Evolutionary conservation across 2,329 filamentous ascomycete species (phyloP).

Genomic region (Sordariomycetes sp.): DNA sequence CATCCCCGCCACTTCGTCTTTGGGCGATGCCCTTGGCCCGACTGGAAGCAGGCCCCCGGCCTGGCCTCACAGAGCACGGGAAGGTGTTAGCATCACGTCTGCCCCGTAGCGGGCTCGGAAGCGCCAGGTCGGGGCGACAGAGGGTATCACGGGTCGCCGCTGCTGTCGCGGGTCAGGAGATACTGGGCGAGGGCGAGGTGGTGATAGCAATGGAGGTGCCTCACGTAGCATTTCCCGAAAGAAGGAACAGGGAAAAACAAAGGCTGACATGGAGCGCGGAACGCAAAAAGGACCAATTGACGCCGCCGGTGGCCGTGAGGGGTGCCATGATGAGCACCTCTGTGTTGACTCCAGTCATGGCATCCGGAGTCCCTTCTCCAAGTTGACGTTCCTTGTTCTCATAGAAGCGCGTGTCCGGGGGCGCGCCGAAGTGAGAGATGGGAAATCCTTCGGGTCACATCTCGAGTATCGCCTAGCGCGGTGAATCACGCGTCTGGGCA

Average conservation of each 20-base stretch:
- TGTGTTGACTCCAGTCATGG: conserved; percentile 6
- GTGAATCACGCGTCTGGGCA: no score
- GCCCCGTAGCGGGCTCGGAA: conserved; percentile 36
- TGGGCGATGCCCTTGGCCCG: conserved; percentile 8
- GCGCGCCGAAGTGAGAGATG: conserved; percentile 22
- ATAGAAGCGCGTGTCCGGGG: conserved; percentile 20
- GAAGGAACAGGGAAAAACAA: conserved; percentile 18
- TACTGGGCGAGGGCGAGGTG: conserved; percentile 28
- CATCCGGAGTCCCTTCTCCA: conserved; percentile 12
- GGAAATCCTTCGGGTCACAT: conserved; percentile 7
- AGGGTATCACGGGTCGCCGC: conserved; percentile 25
- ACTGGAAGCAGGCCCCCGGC: conserved; percentile 8
- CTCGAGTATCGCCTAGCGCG: background rate
- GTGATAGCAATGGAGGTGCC: no score
- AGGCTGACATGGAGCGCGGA: no score
- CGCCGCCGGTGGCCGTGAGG: no score
- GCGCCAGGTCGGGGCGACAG: conserved; percentile 31
- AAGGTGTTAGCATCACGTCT: no score
- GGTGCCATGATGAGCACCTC: background rate
- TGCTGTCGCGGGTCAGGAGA: conserved; percentile 24
- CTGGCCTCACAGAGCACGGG: conserved; percentile 10
- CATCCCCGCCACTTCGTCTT: conserved; percentile 8
- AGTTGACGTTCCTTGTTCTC: conserved; percentile 15
- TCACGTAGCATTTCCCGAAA: conserved; percentile 26
- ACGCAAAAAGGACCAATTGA: no score